Base-by-base conservation (phyloP, 139 green algal species). In the Chlorella vulgaris region DNA sequence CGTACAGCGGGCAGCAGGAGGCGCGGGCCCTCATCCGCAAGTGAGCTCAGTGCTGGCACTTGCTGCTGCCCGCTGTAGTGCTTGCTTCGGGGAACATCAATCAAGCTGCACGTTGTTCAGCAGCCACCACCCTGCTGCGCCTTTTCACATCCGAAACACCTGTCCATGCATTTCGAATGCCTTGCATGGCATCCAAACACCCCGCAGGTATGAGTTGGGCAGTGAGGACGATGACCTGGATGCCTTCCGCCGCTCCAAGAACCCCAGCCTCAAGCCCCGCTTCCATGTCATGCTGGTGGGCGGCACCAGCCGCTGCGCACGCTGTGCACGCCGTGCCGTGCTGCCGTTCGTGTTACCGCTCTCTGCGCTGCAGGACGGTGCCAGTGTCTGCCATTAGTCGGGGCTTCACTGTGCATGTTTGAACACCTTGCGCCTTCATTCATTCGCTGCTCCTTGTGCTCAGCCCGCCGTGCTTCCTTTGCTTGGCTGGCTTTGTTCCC, bases 1-100 rank as follows among this genome's bases (percentile, higher is more conserved):
- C 85, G 0, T 87, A 89, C 42, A 66, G 83, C 22, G 83, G 81
- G 19, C 69, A 40, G 18, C 66, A 82, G 71, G 87, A 87, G 28
- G 78, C 84, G 5, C 81, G 87, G 0, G 69, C 69, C 35, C 8
- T 81, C 10, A 82, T 89, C 29, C 73, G 73, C 61, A 73, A 38
- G 47, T 83, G 31, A 58, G 66, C 2, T 2, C 28, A 31, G 68
- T 15, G 10, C 1, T 28, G 36, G 7, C 19, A 7, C 10, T 1
- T 18, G 18, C 19, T 31, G 29, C 62, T 43, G 28, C 19, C 58
- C n/a, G n/a, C n/a, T n/a, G n/a, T n/a, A n/a, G n/a, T n/a, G n/a
- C n/a, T n/a, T n/a, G n/a, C n/a, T n/a, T n/a, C n/a, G n/a, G n/a
- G n/a, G n/a, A n/a, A n/a, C n/a, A n/a, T n/a, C n/a, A n/a, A n/a